Conservation (phyloP, 345 rosid genomes). For the Cochlearia excelsa region DNA sequence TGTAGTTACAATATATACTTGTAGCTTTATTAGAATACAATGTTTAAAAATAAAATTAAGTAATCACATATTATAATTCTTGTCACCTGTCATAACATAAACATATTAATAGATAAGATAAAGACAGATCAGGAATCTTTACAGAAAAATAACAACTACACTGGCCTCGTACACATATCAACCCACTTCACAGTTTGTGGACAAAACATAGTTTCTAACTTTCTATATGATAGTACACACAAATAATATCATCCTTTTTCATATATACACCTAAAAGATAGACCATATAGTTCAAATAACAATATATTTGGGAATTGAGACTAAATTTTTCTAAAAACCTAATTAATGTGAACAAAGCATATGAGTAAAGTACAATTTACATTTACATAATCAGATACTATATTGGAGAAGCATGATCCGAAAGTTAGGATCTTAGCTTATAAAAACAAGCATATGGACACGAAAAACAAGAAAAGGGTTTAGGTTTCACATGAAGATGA, state of each 20-base stretch:
- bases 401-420: slow-evolving; percentile 15
- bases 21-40: no score
- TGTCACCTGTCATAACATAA: no score
- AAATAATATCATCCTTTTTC: neutral
- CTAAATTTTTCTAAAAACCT: neutral
- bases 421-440: slow-evolving; percentile 21
- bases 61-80: no score
- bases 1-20: no score
- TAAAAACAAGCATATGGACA: slow-evolving; percentile 22
- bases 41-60: no score
- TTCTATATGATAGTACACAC: neutral
- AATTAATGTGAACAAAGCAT: slow-evolving; percentile 6
- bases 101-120: no score
- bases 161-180: slow-evolving; percentile 3
- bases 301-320: neutral
- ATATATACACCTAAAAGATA: no score
- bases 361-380: slow-evolving; percentile 2
- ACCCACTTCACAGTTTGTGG: neutral
- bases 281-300: neutral
- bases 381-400: slow-evolving; percentile 15
- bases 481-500: slow-evolving; percentile 27
- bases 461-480: slow-evolving; percentile 25
- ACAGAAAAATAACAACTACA: slow-evolving; percentile 10
- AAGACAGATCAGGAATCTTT: slow-evolving; percentile 3
- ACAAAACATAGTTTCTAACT: neutral